Conservation (phyloP, 805 yeast genomes). For the Saccharomycopsis malanga region DNA sequence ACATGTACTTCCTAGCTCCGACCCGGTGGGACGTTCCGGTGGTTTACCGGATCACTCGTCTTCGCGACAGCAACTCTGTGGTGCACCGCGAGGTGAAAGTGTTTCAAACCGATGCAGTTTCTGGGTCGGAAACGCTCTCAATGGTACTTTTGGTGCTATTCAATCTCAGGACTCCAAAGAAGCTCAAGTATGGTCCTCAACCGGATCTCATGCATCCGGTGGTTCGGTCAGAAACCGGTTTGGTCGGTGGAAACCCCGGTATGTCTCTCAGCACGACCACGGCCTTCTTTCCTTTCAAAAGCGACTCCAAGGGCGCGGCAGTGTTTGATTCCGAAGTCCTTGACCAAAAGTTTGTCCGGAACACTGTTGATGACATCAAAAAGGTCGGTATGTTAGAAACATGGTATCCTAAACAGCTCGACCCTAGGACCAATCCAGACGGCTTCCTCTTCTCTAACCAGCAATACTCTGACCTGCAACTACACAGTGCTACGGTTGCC, state of each 20-base stretch:
- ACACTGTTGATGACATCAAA: neutral
- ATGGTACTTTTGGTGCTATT: neutral
- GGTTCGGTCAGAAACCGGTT: no score
- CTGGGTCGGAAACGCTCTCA: neutral
- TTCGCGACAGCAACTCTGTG: constrained; percentile 8
- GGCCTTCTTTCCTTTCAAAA: neutral
- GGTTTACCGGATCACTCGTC: neutral
- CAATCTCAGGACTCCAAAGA: neutral
- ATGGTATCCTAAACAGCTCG: neutral
- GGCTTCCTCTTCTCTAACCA: neutral
- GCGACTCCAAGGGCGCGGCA: neutral
- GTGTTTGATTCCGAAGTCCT: neutral
- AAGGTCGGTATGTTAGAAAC: neutral
- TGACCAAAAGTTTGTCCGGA: neutral
- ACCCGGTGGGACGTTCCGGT: neutral
- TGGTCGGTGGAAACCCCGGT: neutral
- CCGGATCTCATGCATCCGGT: neutral
- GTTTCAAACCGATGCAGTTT: neutral
- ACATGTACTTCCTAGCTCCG: constrained; percentile 6
- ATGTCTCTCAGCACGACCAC: neutral
- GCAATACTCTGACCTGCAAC: no score
- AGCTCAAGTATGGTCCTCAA: neutral
- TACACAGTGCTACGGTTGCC: neutral
- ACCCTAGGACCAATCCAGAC: neutral
- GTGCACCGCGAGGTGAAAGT: constrained; percentile 9